Base-by-base conservation (phyloP, 768 basidiomycete genomes). In the Mycena chlorophos region DNA sequence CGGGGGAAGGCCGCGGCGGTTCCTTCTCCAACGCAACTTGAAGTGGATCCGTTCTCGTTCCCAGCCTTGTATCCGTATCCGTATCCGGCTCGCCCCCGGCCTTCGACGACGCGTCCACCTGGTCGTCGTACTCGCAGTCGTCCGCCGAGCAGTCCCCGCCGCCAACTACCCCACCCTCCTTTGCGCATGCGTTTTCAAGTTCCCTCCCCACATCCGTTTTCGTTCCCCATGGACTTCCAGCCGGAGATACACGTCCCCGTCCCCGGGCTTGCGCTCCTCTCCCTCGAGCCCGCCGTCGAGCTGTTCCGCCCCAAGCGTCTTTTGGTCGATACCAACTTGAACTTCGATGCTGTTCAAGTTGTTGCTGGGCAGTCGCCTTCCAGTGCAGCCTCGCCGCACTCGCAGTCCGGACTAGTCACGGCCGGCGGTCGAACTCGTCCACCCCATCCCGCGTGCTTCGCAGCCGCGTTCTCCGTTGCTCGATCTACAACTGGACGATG, bases 41-140 rank as follows among this genome's bases (percentile, higher is more conserved):
- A 19, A 14, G 8, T 42, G 40, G 6, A 12, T 42, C 20, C 40
- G 22, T 13, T 26, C 13, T 6, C n/a, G n/a, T n/a, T 26, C 27
- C 45, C 14, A 46, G 45, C 26, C 23, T 25, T 10, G 5, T 10
- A 6, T 12, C 19, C 39, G 8, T 19, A 5, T 46, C 45, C n/a
- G 23, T 25, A 5, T 27, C 45, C 4, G 6, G 12, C 45, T 46
- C 45, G 5, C 13, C 25, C 12, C 23, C 23, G 12, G 25, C 22
- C 6, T 27, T 28, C 20, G 23, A 25, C 22, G 23, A 28, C 12
- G 23, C 25, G 20, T 25, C 45, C 45, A 46, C 45, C 13, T 46
- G 23, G 45, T 46, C 45, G 20, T 46, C 45, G 5, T 27, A 46
- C 20, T 46, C 45, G 25, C 45, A 46, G 45, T 46, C 45, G 45